Evolutionary conservation across 75 land plant genomes (phyloP).

Genomic region (Ceratopteris richardii): DNA sequence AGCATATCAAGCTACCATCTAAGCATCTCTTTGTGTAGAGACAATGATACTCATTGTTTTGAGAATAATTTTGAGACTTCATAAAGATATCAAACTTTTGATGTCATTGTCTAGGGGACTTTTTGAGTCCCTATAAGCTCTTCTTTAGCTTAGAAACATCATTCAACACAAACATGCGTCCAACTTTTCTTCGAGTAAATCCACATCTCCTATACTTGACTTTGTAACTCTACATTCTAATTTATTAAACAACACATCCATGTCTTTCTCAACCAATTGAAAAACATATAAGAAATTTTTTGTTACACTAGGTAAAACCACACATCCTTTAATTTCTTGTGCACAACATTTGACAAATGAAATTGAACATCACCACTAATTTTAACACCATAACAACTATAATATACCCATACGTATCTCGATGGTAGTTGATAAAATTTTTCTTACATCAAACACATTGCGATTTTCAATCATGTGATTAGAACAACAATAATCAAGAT

Average conservation of each 20-base stretch:
- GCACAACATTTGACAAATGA: background rate
- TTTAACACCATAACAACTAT: background rate
- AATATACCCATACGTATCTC: background rate
- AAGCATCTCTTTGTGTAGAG: too few species aligned
- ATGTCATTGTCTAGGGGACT: too few species aligned
- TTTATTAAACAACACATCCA: background rate
- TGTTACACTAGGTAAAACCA: background rate
- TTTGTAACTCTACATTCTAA: background rate
- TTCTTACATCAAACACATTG: background rate
- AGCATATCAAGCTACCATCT: too few species aligned
- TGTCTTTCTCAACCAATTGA: constrained; percentile 1
- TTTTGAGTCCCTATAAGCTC: too few species aligned
- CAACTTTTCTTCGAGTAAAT: background rate
- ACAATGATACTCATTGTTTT: too few species aligned
- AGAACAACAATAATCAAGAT: background rate
- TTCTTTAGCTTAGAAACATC: too few species aligned
- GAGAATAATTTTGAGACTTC: too few species aligned
- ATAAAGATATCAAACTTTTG: too few species aligned
- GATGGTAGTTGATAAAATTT: background rate
- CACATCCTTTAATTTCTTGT: background rate
- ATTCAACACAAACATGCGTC: background rate
- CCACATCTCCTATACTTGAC: background rate
- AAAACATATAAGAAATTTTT: background rate
- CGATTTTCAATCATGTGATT: background rate
- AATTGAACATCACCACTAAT: background rate